Evolutionary conservation across 75 land plant species (phyloP).

Genomic region (Pseudotsuga menziesii): DNA sequence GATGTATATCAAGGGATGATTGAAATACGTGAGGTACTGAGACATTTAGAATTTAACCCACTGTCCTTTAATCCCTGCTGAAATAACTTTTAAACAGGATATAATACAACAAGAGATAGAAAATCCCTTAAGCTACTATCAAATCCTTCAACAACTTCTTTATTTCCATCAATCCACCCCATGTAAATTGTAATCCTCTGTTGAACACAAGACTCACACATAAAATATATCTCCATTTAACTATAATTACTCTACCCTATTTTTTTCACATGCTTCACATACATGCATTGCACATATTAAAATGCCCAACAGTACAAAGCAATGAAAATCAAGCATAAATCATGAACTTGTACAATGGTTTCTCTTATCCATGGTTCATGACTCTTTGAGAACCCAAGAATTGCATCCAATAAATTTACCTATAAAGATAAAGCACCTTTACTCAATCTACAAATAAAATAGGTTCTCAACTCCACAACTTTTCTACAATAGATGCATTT

Average conservation of each 20-base stretch:
- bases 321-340: background rate
- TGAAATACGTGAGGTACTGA: too few relatives aligned
- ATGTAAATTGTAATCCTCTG: background rate
- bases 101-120: background rate
- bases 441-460: too few relatives aligned
- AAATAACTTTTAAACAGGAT: background rate
- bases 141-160: background rate
- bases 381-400: constrained; percentile 10
- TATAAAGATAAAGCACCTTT: background rate
- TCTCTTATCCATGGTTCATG: constrained; percentile 67
- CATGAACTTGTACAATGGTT: constrained; percentile 72
- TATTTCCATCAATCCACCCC: constrained; percentile 2
- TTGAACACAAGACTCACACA: background rate
- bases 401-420: background rate
- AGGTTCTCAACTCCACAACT: too few relatives aligned
- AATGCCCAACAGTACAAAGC: background rate
- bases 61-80: background rate
- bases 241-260: background rate
- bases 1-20: too few relatives aligned
- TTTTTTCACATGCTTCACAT: background rate
- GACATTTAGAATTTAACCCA: background rate
- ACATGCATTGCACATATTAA: background rate
- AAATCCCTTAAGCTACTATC: background rate
- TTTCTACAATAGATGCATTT: too few relatives aligned
- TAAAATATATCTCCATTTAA: background rate